Evolutionary conservation across 2,329 filamentous ascomycete genomes (phyloP), one percentile per base, ranked within the genome.

Genomic region (Pseudogymnoascus sp.): DNA sequence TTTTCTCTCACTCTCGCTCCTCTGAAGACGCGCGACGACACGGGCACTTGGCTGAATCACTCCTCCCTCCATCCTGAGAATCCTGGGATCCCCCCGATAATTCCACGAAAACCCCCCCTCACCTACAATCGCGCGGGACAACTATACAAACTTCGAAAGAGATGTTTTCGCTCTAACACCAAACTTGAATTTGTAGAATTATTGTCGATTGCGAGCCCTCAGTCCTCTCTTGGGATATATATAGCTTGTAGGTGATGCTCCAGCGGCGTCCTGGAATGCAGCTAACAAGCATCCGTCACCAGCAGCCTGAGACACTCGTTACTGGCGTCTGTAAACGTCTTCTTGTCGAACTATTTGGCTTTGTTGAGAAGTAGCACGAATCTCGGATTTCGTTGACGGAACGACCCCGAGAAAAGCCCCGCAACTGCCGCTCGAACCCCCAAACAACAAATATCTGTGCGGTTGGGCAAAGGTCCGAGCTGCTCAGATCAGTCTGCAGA

Each of bases 231-330:
- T 8, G n/a, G 25, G 49, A 34, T 18, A 34, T 56, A 56, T 34
- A 56, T 56, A 56, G 49, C 49, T 18, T 56, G 49, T 56, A 56
- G 49, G 49, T 56, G 14, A 56, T 18, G n/a, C 49, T 34, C 23
- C n/a, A 34, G 49, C 46, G 4, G n/a, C 14, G n/a, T 23, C 9
- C 28, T 56, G 16, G 49, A 56, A 56, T 56, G 49, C 16, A 34
- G 16, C 49, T 56, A 56, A 56, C 49, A 21, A 12, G 49, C 49
- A 18, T 56, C 28, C 49, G n/a, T 56, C 28, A 16, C 49, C 49
- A 56, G 28, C 49, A 34, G n/a, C 11, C 49, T 18, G 49, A 56
- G 28, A 56, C 49, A 34, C 49, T 56, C 49, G 49, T 56, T 56
- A 34, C 18, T 56, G n/a, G 25, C 25, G 49, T n/a, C 25, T 34